Base-by-base conservation (phyloP, 108 stramenopile species). In the Fragilaria crotonensis region DNA sequence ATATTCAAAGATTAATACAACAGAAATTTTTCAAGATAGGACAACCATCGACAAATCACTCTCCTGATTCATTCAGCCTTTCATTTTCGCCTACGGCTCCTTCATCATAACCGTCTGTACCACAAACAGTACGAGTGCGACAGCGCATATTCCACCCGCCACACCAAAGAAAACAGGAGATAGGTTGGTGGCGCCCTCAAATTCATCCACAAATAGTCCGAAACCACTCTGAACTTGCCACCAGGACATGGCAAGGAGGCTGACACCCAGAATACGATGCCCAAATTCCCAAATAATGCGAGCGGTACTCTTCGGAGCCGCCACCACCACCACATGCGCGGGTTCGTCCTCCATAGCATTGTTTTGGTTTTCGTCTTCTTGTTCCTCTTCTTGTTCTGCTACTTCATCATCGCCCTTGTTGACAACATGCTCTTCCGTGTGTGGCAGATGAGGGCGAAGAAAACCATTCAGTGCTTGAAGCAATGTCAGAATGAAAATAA, bases 401-500 rank as follows among this genome's bases (percentile, higher is more conserved):
- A 19, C 31, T 56, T 56, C 32, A 4, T 4, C 22, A n/a, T n/a
- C n/a, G n/a, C n/a, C n/a, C n/a, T n/a, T n/a, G n/a, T n/a, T n/a
- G n/a, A n/a, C n/a, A n/a, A n/a, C n/a, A n/a, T n/a, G n/a, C n/a
- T 5, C 30, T 56, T 33, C 54, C 4, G 30, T 67, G 30, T 9
- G 23, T 4, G 67, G 67, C 29, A 67, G 19, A 22, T 70, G 69
- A 11, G 77, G 77, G 9, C 69, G 69, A 9, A 67, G 36, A 0
- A 67, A 21, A 31, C 77, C 77, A 41, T 56, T 61, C 33, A 62
- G n/a, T 17, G 64, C 72, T 56, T 78, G 77, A 36, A 67, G 9
- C 9, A 52, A 31, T 20, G 60, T 68, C 30, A 74, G n/a, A 3
- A 71, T 62, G 19, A 74, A 67, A 60, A 78, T 71, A 27, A 48